Percentiles rank a stretch among this genome's conserved stretches.
These are phyloP conservation scores for Pythium insidiosum DNA, from an alignment of 352 stramenopile species.

Conservation along the genomic window DNA sequence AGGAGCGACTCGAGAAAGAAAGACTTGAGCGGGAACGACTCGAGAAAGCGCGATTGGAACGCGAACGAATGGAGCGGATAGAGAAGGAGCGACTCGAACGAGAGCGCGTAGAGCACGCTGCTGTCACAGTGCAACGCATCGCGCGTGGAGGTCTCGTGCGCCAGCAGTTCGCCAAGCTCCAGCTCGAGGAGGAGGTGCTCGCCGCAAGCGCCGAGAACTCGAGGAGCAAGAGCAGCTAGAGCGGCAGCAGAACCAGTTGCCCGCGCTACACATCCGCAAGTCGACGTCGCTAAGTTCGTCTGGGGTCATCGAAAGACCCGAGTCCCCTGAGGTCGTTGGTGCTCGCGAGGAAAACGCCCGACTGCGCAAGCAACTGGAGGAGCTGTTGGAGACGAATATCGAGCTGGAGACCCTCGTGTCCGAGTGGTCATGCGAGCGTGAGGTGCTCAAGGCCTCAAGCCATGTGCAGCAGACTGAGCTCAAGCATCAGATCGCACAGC, in stretches of 20 bases:
- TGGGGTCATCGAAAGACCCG: neutral
- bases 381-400: constrained; percentile 50
- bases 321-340: neutral
- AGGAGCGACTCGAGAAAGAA: constrained; percentile 31
- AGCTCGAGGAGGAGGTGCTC: constrained; percentile 26
- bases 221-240: constrained; percentile 4
- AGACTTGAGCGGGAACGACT: constrained; percentile 26
- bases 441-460: constrained; percentile 49
- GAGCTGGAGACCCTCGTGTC: constrained; percentile 48
- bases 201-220: constrained; percentile 1
- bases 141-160: constrained; percentile 22
- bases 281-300: neutral
- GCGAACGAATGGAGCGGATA: constrained; percentile 11
- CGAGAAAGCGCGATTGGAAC: too few species aligned
- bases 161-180: constrained; percentile 35
- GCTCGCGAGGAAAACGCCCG: constrained; percentile 40
- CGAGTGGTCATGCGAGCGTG: constrained; percentile 43
- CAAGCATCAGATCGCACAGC: constrained; percentile 39
- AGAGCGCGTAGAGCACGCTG: constrained; percentile 7
- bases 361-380: constrained; percentile 44
- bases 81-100: constrained; percentile 24
- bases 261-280: too few species aligned
- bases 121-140: constrained; percentile 26
- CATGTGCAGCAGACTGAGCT: constrained; percentile 47
- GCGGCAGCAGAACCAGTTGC: too few species aligned